Evolutionary conservation across 2,329 filamentous ascomycete species (phyloP).

Genomic region (Chrysosphaeria jannelii): DNA sequence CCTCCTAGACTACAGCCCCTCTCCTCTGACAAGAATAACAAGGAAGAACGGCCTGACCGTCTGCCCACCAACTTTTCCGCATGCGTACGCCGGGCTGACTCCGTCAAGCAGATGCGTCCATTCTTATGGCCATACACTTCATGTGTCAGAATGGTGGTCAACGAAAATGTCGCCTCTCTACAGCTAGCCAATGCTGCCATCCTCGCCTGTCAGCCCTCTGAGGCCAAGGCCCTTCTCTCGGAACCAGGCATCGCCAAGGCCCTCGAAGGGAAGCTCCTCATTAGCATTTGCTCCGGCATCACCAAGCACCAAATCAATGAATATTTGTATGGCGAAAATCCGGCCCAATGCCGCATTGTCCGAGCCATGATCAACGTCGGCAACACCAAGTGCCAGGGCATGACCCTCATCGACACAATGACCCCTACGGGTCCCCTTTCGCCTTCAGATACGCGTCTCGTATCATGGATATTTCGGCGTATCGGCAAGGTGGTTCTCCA

Average conservation of each 20-base stretch:
- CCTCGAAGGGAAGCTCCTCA: slow-evolving; percentile 48
- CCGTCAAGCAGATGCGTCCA: slow-evolving; percentile 34
- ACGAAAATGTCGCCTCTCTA: slow-evolving; percentile 39
- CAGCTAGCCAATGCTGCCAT: slow-evolving; percentile 42
- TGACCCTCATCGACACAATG: slow-evolving; percentile 46
- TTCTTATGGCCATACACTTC: slow-evolving; percentile 32
- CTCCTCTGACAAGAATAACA: slow-evolving; percentile 15
- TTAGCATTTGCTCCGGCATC: slow-evolving; percentile 56
- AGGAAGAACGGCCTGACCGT: slow-evolving; percentile 17
- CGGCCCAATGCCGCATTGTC: slow-evolving; percentile 29
- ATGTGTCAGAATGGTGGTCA: slow-evolving; percentile 33
- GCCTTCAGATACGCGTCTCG: slow-evolving; percentile 19
- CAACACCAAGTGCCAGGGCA: slow-evolving; percentile 45
- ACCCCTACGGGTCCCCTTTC: slow-evolving; percentile 17
- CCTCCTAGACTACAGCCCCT: slow-evolving; percentile 15
- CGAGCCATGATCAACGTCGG: slow-evolving; percentile 70
- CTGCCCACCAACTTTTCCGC: slow-evolving; percentile 53
- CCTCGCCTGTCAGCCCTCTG: slow-evolving; percentile 54
- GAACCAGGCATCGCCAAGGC: slow-evolving; percentile 36
- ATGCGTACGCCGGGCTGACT: slow-evolving; percentile 41
- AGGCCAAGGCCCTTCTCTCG: slow-evolving; percentile 35
- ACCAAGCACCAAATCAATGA: slow-evolving; percentile 35
- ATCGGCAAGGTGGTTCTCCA: slow-evolving; percentile 28
- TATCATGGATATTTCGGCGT: slow-evolving; percentile 48
- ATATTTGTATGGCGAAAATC: slow-evolving; percentile 21